Evolutionary conservation across 1,284 basidiomycete species (phyloP).

Genomic region (Trichosporon inkin): DNA sequence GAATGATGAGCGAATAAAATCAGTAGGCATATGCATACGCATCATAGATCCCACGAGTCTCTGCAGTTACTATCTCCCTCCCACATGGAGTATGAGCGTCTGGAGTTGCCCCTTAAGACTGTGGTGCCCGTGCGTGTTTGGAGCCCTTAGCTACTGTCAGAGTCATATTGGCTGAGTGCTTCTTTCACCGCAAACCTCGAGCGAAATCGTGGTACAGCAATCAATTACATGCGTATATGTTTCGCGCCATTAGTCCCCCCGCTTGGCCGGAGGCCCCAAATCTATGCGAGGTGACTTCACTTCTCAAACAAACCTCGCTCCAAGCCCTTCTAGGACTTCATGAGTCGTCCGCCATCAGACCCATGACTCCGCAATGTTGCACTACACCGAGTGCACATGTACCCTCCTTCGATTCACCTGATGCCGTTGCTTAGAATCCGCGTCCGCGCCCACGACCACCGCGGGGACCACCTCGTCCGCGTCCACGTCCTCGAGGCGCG

Average conservation of each 20-base stretch:
- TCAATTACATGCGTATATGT: constrained; percentile 2
- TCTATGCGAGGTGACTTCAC: constrained; percentile 4
- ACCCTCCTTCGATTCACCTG: background rate
- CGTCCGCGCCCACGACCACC: constrained; percentile 37
- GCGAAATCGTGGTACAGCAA: constrained; percentile 4
- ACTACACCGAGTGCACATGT: background rate
- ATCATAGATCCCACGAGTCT: background rate
- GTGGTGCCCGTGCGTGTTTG: too few species aligned
- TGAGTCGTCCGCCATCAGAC: background rate
- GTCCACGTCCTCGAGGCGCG: constrained; percentile 34
- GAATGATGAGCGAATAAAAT: too few species aligned
- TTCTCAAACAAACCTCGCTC: background rate
- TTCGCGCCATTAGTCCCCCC: background rate
- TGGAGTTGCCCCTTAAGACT: too few species aligned
- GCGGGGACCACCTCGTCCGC: constrained; percentile 36
- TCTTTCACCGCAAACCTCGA: too few species aligned
- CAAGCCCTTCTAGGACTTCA: background rate
- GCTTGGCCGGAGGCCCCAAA: background rate
- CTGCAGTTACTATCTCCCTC: too few species aligned
- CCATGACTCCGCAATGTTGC: background rate
- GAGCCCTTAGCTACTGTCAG: too few species aligned
- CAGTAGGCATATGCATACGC: background rate
- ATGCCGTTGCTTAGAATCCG: constrained; percentile 29
- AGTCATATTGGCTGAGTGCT: too few species aligned
- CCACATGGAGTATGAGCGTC: too few species aligned